Base-by-base conservation (phyloP, 495 filamentous ascomycete species). In the Lophium mytilinum region DNA sequence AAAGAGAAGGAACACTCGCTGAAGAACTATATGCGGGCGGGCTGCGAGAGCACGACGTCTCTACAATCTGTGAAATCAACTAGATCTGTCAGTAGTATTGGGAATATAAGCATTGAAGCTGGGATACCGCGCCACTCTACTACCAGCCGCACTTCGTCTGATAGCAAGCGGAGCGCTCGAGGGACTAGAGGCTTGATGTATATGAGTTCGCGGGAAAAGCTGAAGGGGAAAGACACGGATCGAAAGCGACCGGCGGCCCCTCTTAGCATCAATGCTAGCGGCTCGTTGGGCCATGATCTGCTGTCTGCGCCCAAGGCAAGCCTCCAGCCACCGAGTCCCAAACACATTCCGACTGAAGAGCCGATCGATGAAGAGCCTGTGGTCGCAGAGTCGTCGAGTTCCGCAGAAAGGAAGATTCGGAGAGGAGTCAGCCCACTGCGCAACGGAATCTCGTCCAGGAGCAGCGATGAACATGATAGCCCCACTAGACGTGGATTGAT, bases 181-280 rank as follows among this genome's bases (percentile, higher is more conserved):
- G 56, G 61, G 15, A 54, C 45, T 36, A 60, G 53, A 55, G 66
- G 66, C 46, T 43, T 71, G 37, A 67, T 64, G 47, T 68, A 66
- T 48, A 69, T 67, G 61, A 66, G 65, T 34, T 72, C 71, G 9
- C 59, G 66, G 33, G 69, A 72, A 36, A 64, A 62, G 5, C 48
- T 69, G 50, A 52, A 57, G 24, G 33, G 24, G 0, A 66, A 63
- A 49, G 67, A 69, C 36, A 53, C 55, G n/a, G 67, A 69, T 19
- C 49, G 57, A 41, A 65, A 60, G 47, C 60, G 55, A n/a, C 45
- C 52, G 15, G 60, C 57, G 10, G 54, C 56, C 15, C 58, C 58
- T 37, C 12, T 37, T n/a, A 36, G 8, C 5, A 33, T 40, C 8
- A 40, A 37, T 15, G 50, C 33, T 9, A 52, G 37, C 33, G 50